Evolutionary conservation across 805 yeast genomes (phyloP), one percentile per base, ranked within the genome.

Genomic region (Metahyphopichia silvanorum): DNA sequence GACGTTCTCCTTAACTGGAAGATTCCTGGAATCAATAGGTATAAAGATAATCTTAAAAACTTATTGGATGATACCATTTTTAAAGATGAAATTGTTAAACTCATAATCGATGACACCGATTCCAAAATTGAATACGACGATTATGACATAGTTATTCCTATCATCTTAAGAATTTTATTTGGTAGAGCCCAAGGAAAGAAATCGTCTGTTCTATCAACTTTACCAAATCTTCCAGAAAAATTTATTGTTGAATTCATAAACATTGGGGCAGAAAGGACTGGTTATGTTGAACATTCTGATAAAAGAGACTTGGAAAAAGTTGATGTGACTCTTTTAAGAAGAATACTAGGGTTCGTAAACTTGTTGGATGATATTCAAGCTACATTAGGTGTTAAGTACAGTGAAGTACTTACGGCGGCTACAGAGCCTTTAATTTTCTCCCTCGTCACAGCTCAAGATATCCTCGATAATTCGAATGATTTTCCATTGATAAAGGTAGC

Each of bases 131-230:
- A 83, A 40, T 69, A 65, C 6, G 66, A 65, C 3, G 97, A 93
- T 51, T 62, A 71, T 11, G 63, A 54, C 2, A 55, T 40, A 1
- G 69, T 91, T 2, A 75, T 87, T 74, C 93, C 94, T 1, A 49
- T 85, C 19, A 71, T 88, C 4, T 52, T 88, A 30, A 64, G 96
- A 43, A 81, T 93, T 16, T 62, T 93, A 14, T 91, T 82, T 57
- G 98, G 98, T 6, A 72, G 95, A 36, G 86, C 88, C 6, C 94
- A 86, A 57, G 69, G 70, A 8, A 73, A 84, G 43, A 83, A 86
- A 41, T 71, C 69, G 46, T 86, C 93, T 6, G 81, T 86, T 6
- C 66, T 86, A 9, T 68, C 80, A 15, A 63, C 79, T 5, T 56
- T 86, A 30, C 81, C 85, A 4, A 77, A 68, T 38, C 64, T 86